Conservation (phyloP, 805 yeast species). For the Millerago galiae region DNA sequence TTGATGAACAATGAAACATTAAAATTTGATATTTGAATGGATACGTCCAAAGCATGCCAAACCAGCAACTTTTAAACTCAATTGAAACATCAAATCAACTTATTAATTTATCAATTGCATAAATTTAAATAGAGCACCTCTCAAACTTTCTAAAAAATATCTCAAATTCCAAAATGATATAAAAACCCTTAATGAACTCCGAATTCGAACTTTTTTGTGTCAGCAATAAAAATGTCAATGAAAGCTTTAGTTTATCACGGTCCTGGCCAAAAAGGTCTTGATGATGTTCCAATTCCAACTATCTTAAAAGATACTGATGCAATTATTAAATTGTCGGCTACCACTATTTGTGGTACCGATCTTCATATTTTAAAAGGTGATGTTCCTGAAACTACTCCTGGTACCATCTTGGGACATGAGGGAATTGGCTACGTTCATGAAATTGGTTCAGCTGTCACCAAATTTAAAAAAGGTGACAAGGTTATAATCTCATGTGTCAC, state of each 20-base stretch:
- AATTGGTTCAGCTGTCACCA: constrained; percentile 42
- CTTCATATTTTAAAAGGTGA: constrained; percentile 57
- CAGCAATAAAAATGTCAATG: neutral
- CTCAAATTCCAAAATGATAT: no score
- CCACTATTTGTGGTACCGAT: constrained; percentile 64
- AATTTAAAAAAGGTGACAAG: constrained; percentile 48
- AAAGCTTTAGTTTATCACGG: constrained; percentile 43
- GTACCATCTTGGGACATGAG: constrained; percentile 55
- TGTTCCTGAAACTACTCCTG: constrained; percentile 45
- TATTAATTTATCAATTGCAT: no score
- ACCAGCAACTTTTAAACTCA: no score
- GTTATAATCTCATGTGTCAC: constrained; percentile 64
- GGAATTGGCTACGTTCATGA: constrained; percentile 48
- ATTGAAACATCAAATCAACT: no score
- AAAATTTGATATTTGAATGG: neutral
- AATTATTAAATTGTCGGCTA: constrained; percentile 45
- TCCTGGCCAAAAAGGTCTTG: constrained; percentile 34
- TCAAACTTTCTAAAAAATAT: no score
- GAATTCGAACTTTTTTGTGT: no score
- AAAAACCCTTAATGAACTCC: no score
- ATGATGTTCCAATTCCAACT: constrained; percentile 35
- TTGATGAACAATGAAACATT: no score
- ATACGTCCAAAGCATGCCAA: no score
- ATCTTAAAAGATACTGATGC: constrained; percentile 46
- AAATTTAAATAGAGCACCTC: no score